phyloP scores from a whole-genome alignment of 2,329 filamentous ascomycete genomes.

The Phialocephala sp. region DNA sequence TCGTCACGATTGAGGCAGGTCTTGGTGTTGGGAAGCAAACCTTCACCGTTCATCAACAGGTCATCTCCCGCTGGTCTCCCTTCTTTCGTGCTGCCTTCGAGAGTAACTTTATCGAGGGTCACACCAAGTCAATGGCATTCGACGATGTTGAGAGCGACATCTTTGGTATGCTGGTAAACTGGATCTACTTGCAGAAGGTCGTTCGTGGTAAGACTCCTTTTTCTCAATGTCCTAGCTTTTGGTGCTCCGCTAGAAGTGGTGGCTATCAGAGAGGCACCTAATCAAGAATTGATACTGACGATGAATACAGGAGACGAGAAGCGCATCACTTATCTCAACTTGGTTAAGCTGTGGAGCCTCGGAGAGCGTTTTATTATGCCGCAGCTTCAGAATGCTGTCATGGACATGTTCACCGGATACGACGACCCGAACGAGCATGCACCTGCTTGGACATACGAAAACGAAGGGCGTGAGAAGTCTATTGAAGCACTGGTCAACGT shows the following conservation, averaged over 20 bases:
- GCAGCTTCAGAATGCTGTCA: slow-evolving; percentile 21
- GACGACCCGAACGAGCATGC: not conserved
- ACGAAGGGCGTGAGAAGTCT: not conserved
- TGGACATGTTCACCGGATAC: slow-evolving; percentile 4
- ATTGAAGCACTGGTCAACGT: not conserved
- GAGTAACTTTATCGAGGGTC: not conserved
- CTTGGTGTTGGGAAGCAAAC: not conserved
- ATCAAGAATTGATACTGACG: not conserved
- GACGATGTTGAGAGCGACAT: not conserved
- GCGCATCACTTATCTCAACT: not conserved
- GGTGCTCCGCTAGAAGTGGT: no score
- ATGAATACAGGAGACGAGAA: not conserved
- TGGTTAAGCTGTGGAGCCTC: slow-evolving; percentile 22
- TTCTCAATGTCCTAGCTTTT: not conserved
- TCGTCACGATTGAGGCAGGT: slow-evolving; percentile 1
- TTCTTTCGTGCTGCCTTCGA: slow-evolving; percentile 4
- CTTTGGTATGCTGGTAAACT: not conserved
- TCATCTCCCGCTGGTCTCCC: not conserved
- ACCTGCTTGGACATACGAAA: not conserved
- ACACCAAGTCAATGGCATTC: not conserved
- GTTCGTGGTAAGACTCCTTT: not conserved
- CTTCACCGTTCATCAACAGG: not conserved
- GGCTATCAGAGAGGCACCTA: no score
- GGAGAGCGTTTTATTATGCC: slow-evolving; percentile 22
- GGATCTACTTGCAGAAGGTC: not conserved